Base-by-base conservation (phyloP, 768 basidiomycete species). In the Porphyrellus cyaneotinctus region DNA sequence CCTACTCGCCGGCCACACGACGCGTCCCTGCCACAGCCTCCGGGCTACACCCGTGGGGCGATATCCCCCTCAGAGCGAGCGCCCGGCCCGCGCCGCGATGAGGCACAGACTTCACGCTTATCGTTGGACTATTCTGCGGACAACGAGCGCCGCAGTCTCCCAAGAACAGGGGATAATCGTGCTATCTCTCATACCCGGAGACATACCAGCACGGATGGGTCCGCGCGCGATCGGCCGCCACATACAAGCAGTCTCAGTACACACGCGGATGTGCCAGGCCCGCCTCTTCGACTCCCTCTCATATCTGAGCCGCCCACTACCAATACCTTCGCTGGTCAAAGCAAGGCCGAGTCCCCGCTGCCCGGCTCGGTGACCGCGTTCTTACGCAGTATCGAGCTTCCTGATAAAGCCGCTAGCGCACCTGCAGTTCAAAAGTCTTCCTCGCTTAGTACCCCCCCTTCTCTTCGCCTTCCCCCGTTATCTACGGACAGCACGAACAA, bases 341-440 rank as follows among this genome's bases (percentile, higher is more conserved):
- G 22, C 17, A 57, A 31, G 37, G 23, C 46, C 15, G 58, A 47
- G 35, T 51, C 58, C 12, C 61, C 61, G 3, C 49, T 47, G 2
- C 55, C 53, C 3, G 55, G 43, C 6, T 51, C 62, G 15, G 68
- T 57, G n/a, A 61, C 64, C 43, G 36, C 53, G 1, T 68, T 66
- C 49, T 53, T 68, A 23, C 58, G 62, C 37, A 66, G 46, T 22
- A 64, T 66, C 20, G 47, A 59, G 39, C 58, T 70, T 47, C 57
- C 58, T 32, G 56, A 59, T 48, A 58, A 58, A 17, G 55, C 47
- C 14, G 35, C 57, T 20, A 49, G 38, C 37, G 51, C 44, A 13
- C 52, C 56, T 9, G 43, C 57, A 22, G 47, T 35, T 42, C 66
- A 54, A 32, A 47, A 43, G 14, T 47, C 66, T 3, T 43, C 50